phyloP scores from a whole-genome alignment of 495 filamentous ascomycete genomes.

The Ramalina peruviana region DNA sequence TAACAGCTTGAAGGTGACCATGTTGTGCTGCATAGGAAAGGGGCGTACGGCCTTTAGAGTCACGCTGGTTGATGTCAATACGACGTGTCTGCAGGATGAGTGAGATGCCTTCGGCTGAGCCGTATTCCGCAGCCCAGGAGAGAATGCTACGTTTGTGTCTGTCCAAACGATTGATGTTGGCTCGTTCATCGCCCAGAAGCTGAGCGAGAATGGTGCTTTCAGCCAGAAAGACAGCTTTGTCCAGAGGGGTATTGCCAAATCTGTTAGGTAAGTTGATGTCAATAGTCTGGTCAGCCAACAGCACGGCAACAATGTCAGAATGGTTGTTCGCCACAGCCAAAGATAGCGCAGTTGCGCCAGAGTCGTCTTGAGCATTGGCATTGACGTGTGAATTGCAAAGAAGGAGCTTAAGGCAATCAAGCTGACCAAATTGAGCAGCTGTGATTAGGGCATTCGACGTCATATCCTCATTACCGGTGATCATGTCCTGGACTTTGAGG shows the following conservation, averaged over 20 bases:
- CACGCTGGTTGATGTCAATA: not conserved
- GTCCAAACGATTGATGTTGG: not conserved
- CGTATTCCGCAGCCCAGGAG: not conserved
- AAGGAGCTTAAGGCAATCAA: not conserved
- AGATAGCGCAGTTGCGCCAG: not conserved
- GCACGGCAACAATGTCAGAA: not conserved
- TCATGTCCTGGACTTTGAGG: not conserved
- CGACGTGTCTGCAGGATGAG: not conserved
- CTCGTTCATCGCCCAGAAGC: not conserved
- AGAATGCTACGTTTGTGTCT: not conserved
- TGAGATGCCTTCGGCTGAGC: not conserved
- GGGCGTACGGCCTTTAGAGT: conserved; percentile 9
- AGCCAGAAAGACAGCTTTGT: not conserved
- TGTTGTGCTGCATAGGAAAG: conserved; percentile 13
- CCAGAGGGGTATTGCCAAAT: not conserved
- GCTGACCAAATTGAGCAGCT: not conserved
- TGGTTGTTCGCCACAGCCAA: not conserved
- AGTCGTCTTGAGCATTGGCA: not conserved
- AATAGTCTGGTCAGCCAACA: not conserved
- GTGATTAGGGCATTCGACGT: not conserved
- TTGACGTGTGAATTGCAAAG: not conserved
- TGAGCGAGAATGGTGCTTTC: not conserved
- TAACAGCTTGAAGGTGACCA: not conserved
- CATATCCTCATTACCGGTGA: not conserved
- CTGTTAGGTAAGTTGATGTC: not conserved